Conservation (phyloP, 192 early-diverging fungal genomes). For the Coemansia sp. region DNA sequence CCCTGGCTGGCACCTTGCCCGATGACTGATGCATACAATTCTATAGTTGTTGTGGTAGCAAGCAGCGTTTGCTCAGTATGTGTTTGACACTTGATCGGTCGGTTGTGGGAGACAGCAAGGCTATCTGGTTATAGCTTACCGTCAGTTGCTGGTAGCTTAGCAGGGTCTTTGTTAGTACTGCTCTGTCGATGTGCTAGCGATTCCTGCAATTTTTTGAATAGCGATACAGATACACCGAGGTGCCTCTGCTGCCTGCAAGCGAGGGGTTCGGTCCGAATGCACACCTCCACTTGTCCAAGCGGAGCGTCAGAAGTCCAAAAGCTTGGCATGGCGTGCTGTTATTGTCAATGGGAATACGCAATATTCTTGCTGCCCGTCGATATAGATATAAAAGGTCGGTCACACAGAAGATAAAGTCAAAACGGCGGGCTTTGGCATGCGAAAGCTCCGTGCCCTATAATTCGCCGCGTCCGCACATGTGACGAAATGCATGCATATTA, state of each 20-base stretch:
- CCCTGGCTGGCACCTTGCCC: background rate
- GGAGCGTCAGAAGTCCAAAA: slow-evolving; percentile 51
- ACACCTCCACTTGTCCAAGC: slow-evolving; percentile 29
- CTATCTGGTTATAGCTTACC: background rate
- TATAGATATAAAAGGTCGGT: background rate
- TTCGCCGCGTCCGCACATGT: background rate
- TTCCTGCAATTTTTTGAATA: slow-evolving; percentile 13
- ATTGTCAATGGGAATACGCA: background rate
- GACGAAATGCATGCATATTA: background rate
- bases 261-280: slow-evolving; percentile 16
- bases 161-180: background rate
- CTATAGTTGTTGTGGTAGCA: background rate
- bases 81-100: background rate
- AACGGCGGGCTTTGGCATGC: background rate
- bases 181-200: slow-evolving; percentile 17
- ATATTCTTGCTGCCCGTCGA: background rate
- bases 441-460: background rate
- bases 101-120: background rate
- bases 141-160: background rate
- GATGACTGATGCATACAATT: background rate
- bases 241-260: background rate
- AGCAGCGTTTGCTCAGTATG: too few species aligned
- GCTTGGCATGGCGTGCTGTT: slow-evolving; percentile 27
- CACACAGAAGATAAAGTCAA: background rate
- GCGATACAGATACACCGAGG: slow-evolving; percentile 14